These are phyloP conservation scores for Leccinum pachyderme DNA, from an alignment of 1,284 basidiomycete species.

Conservation along the genomic window DNA sequence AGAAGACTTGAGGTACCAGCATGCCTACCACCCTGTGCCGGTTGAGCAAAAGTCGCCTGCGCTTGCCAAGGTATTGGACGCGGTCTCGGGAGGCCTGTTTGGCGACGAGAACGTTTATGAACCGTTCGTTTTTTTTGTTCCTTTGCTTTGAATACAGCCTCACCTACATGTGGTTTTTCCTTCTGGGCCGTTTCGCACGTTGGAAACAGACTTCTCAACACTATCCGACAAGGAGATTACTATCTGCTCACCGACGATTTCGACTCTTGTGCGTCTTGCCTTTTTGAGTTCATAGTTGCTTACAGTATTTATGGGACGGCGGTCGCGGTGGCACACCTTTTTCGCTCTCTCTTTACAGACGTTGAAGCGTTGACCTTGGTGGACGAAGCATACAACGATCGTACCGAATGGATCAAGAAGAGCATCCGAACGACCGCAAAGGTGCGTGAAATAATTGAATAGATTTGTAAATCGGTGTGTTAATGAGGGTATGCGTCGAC, in stretches of 20 bases:
- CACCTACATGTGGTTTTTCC: background rate
- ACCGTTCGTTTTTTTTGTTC: constrained; percentile 48
- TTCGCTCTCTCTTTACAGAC: constrained; percentile 42
- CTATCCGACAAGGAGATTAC: constrained; percentile 75
- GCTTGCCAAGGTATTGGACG: constrained; percentile 70
- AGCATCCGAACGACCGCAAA: constrained; percentile 81
- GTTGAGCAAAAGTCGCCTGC: constrained; percentile 80
- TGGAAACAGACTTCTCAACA: constrained; percentile 58
- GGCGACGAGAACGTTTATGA: constrained; percentile 78
- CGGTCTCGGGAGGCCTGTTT: constrained; percentile 71
- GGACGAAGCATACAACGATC: constrained; percentile 81
- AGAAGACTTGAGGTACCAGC: constrained; percentile 80
- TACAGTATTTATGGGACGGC: background rate
- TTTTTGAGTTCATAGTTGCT: background rate
- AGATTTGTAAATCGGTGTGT: background rate
- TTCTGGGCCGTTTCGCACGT: background rate
- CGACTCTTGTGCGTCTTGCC: constrained; percentile 66
- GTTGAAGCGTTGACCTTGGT: constrained; percentile 81
- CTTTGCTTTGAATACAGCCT: background rate
- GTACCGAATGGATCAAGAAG: constrained; percentile 87
- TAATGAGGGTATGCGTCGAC: constrained; percentile 12
- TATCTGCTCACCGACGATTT: constrained; percentile 89
- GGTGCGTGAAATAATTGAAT: constrained; percentile 35
- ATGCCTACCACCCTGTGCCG: constrained; percentile 77
- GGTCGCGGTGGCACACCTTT: background rate